A percentile compares a stretch with the other conserved stretches of the same genome.
Conservation (phyloP, 495 filamentous ascomycete genomes). For the Talaromyces thailandensis region DNA sequence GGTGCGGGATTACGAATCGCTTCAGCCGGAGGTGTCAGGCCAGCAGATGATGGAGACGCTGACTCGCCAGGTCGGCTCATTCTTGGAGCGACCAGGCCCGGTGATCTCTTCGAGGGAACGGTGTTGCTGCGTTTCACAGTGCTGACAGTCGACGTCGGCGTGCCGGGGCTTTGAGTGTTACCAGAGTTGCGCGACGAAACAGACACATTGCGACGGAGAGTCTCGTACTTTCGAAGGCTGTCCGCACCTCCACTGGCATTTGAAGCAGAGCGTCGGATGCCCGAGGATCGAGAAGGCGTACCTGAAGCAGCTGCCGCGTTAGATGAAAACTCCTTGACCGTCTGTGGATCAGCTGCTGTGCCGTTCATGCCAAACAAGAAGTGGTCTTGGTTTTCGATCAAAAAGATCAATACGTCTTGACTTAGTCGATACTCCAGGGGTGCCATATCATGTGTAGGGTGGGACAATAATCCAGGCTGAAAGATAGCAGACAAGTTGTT, state of each 20-base stretch:
- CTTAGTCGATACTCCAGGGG: slow-evolving; percentile 89
- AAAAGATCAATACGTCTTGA: slow-evolving; percentile 93
- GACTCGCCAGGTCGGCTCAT: slow-evolving; percentile 35
- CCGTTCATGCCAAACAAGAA: slow-evolving; percentile 93
- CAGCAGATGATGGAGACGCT: slow-evolving; percentile 21
- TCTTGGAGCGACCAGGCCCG: slow-evolving; percentile 51
- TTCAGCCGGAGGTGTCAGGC: slow-evolving; percentile 20
- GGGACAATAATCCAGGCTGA: slow-evolving; percentile 90
- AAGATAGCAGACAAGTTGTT: slow-evolving; percentile 96
- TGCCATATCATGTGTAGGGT: slow-evolving; percentile 90
- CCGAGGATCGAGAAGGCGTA: slow-evolving; percentile 40
- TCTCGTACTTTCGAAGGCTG: slow-evolving; percentile 65
- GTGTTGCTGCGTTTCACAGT: slow-evolving; percentile 90
- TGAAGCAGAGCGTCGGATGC: slow-evolving; percentile 67
- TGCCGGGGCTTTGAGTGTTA: slow-evolving; percentile 59
- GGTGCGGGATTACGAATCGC: slow-evolving; percentile 14
- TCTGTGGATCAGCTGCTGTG: slow-evolving; percentile 80
- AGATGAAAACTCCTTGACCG: slow-evolving; percentile 68
- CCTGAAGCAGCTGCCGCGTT: slow-evolving; percentile 51
- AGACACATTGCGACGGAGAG: slow-evolving; percentile 77
- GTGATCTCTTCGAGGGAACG: slow-evolving; percentile 85
- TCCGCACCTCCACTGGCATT: slow-evolving; percentile 82
- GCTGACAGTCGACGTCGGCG: slow-evolving; percentile 50
- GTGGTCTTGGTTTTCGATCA: slow-evolving; percentile 93
- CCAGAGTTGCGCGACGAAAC: slow-evolving; percentile 62